Conservation (phyloP, 129 eudicot genomes). For the Glebionis coronaria region DNA sequence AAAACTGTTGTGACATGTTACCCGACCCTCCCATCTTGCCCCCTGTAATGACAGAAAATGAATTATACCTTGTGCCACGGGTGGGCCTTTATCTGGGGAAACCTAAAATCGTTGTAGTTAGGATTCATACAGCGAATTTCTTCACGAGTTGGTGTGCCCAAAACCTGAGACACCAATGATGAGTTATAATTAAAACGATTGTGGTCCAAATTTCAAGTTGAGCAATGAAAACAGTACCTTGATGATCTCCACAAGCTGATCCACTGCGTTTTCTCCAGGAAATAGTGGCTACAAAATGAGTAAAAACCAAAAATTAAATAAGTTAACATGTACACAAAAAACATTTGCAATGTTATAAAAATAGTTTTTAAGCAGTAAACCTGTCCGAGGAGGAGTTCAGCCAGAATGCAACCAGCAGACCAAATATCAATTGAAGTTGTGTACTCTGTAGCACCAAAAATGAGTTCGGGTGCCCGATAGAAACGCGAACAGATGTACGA, state of each 20-base stretch:
- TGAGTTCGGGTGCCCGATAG: conserved; percentile 96
- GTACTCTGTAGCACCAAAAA: conserved; percentile 92
- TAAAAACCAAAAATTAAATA: not conserved
- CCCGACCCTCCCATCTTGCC: not conserved
- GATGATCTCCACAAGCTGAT: conserved; percentile 94
- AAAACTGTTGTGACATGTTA: not conserved
- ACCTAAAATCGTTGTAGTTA: conserved; percentile 81
- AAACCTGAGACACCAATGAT: conserved; percentile 51
- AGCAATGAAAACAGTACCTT: conserved; percentile 47
- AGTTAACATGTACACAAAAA: not conserved
- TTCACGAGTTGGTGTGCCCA: conserved; percentile 98
- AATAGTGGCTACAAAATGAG: conserved; percentile 61
- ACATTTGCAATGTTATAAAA: not conserved
- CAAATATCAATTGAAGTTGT: conserved; percentile 88
- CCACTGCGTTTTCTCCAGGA: conserved; percentile 98
- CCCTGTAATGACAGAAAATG: not conserved
- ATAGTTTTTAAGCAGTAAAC: conserved; percentile 31
- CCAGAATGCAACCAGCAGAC: conserved; percentile 98
- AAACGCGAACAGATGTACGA: conserved; percentile 92
- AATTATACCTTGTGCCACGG: conserved; percentile 92
- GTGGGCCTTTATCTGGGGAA: conserved; percentile 95
- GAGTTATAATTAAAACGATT: conserved; percentile 5
- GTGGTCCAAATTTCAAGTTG: not conserved
- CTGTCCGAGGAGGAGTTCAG: conserved; percentile 95
- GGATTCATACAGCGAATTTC: conserved; percentile 98